Percentiles rank a stretch among this genome's conserved stretches.
Conservation (phyloP, 1,139 yeast species). For the Debaryomyces singareniensis region DNA sequence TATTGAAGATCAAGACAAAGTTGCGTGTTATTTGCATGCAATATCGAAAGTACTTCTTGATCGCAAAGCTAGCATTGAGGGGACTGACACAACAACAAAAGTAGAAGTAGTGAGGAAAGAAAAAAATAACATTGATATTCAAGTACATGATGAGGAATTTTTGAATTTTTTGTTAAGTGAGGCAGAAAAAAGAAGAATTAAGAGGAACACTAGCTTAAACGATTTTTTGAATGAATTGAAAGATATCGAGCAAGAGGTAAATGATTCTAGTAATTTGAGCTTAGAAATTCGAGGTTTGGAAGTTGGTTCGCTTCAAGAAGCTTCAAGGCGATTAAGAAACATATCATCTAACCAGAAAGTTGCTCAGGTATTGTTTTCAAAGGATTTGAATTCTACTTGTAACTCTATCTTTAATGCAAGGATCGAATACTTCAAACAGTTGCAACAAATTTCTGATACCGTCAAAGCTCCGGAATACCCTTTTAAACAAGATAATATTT, state of each 20-base stretch:
- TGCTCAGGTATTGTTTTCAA: conserved; percentile 32
- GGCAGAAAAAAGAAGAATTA: conserved; percentile 24
- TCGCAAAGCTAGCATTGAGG: conserved; percentile 32
- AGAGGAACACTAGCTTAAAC: conserved; percentile 22
- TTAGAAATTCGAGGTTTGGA: conserved; percentile 9
- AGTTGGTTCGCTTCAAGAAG: conserved; percentile 16
- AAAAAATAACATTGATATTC: conserved; percentile 14
- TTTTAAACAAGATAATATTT: conserved; percentile 12
- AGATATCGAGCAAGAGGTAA: conserved; percentile 20
- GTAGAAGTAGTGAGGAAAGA: conserved; percentile 18
- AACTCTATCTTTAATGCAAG: conserved; percentile 71
- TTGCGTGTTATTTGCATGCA: conserved; percentile 57
- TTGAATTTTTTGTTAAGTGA: conserved; percentile 22
- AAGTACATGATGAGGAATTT: conserved; percentile 17
- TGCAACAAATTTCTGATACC: conserved; percentile 81
- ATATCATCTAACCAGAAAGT: conserved; percentile 38
- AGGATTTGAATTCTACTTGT: conserved; percentile 45
- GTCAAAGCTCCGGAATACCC: conserved; percentile 35
- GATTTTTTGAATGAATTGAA: conserved; percentile 22
- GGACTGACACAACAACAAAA: conserved; percentile 18
- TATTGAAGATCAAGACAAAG: conserved; percentile 66
- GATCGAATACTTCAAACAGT: conserved; percentile 72
- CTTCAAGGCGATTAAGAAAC: conserved; percentile 18
- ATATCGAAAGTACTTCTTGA: conserved; percentile 53
- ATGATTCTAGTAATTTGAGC: conserved; percentile 10